Conservation (phyloP, 2,329 filamentous ascomycete genomes). For the Fusarium decemcellulare region DNA sequence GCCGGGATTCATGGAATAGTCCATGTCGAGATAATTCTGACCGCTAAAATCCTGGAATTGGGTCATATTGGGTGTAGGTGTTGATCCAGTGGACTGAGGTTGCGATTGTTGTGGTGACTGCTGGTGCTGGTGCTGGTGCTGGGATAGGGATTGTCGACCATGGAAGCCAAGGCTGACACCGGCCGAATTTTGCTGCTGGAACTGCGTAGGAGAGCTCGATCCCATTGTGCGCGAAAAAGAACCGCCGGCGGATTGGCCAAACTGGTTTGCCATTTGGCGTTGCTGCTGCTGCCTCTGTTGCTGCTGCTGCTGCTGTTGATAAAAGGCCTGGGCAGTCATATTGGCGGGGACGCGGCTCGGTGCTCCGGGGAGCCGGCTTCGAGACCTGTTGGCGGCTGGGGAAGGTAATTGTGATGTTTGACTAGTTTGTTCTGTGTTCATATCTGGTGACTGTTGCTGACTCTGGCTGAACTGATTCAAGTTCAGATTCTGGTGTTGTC, state of each 20-base stretch:
- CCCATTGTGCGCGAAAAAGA: constrained; percentile 27
- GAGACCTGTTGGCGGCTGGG: constrained; percentile 5
- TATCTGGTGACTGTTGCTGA: constrained; percentile 20
- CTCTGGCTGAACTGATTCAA: constrained; percentile 19
- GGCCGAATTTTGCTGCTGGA: constrained; percentile 33
- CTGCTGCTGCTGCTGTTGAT: constrained; percentile 33
- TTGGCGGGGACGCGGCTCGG: constrained; percentile 3
- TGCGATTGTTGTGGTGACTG: constrained; percentile 25
- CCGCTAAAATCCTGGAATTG: constrained; percentile 38
- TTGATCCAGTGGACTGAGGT: constrained; percentile 19
- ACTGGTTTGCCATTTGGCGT: constrained; percentile 36
- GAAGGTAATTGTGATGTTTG: constrained; percentile 13
- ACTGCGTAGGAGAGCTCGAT: constrained; percentile 27
- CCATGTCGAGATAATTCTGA: constrained; percentile 45
- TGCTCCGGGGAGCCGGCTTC: constrained; percentile 5
- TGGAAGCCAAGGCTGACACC: constrained; percentile 14
- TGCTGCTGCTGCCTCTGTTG: constrained; percentile 35
- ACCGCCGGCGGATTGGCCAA: constrained; percentile 17
- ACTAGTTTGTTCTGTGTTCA: constrained; percentile 11
- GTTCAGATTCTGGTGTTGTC: constrained; percentile 25
- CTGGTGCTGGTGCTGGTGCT: constrained; percentile 25
- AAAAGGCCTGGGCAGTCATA: constrained; percentile 27
- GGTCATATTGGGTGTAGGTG: constrained; percentile 19
- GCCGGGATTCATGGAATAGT: constrained; percentile 32
- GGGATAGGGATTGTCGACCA: constrained; percentile 2